Conservation (phyloP, 768 basidiomycete genomes). For the Kondoa subrosea region DNA sequence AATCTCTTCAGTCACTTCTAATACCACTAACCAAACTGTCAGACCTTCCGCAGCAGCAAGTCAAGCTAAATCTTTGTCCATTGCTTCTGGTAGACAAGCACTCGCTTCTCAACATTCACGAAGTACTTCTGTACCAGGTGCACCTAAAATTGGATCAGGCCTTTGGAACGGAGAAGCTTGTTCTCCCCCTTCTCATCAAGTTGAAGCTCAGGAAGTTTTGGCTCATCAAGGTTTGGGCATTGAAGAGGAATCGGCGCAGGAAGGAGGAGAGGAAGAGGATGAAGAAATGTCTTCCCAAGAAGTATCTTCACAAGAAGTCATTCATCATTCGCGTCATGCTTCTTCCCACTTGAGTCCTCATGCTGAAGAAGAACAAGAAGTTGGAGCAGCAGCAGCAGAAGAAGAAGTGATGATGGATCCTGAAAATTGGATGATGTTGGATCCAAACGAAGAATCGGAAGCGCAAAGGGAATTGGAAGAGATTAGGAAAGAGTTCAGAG, state of each 20-base stretch:
- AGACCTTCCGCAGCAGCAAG: constrained; percentile 5
- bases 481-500: constrained; percentile 48
- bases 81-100: not conserved
- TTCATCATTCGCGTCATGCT: too few relatives aligned
- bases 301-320: not conserved
- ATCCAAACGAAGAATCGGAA: constrained; percentile 29
- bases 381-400: constrained; percentile 18
- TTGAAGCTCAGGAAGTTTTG: too few relatives aligned
- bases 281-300: constrained; percentile 3
- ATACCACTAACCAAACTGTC: not conserved
- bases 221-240: too few relatives aligned
- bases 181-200: too few relatives aligned
- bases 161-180: not conserved
- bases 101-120: not conserved
- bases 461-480: constrained; percentile 42
- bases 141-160: not conserved
- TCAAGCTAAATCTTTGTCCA: not conserved
- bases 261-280: not conserved
- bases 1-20: not conserved
- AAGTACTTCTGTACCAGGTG: not conserved
- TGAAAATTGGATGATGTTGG: constrained; percentile 34
- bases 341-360: not conserved
- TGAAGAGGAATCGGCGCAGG: not conserved
- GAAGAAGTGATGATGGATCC: constrained; percentile 32
- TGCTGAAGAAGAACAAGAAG: constrained; percentile 10